Evolutionary conservation across 208 protist genomes (phyloP), one percentile per base, ranked within the genome.

Genomic region (Tritrichomonas foetus): DNA sequence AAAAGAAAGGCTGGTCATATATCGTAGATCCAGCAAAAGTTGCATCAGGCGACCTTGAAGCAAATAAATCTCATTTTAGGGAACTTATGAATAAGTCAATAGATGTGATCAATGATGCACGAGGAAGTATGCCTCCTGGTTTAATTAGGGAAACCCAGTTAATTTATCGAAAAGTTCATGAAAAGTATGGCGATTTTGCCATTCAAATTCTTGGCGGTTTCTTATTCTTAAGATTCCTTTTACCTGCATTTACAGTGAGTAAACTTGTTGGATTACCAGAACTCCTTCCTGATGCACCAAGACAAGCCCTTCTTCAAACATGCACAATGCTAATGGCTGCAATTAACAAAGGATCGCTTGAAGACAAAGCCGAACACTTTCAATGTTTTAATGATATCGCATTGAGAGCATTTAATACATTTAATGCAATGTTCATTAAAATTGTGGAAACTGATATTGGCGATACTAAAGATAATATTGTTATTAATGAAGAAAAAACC

Each of bases 181-280:
- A 82, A 27, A 82, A 82, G 30, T 82, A 50, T 53, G 74, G 41
- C 5, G 74, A 82, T 82, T 82, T 82, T 27, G 74, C 74, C 25
- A 39, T 53, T 13, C 13, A 82, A 1, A 82, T 82, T 53, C 41
- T 82, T 20, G 13, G 14, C 3, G 41, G 74, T n/a, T 82, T 82
- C 20, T 53, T 82, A 20, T 82, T 82, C 41, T 53, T 82, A 25
- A 49, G 74, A 53, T 82, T 82, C 41, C 30, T 82, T 22, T 13
- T 82, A 53, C 74, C 74, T 25, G 16, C 74, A 53, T 82, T 82
- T 27, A 50, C 74, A 50, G 2, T 47, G 14, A 49, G 41, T n/a
- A 41, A 53, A 13, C 25, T 82, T 16, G 41, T 82, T 53, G 74
- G 74, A 49, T 27, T 82, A 9, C 74, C 74, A 33, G 41, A 8